phyloP scores from a whole-genome alignment of 495 filamentous ascomycete genomes.

The Aspergillus sclerotioniger region DNA sequence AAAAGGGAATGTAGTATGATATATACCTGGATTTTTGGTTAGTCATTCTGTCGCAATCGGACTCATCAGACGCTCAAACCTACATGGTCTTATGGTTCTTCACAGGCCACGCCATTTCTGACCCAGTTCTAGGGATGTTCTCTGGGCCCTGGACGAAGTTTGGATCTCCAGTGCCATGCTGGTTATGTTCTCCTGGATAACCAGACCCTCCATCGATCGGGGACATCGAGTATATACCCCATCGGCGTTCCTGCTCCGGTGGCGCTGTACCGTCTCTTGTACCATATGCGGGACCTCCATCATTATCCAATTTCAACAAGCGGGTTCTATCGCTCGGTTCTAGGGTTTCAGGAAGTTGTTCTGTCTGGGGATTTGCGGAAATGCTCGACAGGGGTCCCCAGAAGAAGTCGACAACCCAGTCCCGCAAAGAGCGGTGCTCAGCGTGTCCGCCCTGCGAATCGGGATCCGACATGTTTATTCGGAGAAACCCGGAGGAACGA shows the following conservation, averaged over 20 bases:
- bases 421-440: constrained; percentile 33
- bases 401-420: constrained; percentile 39
- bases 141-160: constrained; percentile 30
- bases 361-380: constrained; percentile 7
- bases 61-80: constrained; percentile 8
- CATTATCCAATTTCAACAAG: constrained; percentile 40
- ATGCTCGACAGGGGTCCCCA: constrained; percentile 18
- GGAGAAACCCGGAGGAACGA: not conserved
- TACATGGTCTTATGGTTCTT: constrained; percentile 38
- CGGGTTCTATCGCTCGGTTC: constrained; percentile 34
- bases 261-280: constrained; percentile 49
- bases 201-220: not conserved
- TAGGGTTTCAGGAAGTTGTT: not conserved
- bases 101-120: constrained; percentile 28
- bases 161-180: constrained; percentile 17
- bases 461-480: constrained; percentile 32
- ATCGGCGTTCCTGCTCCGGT: not conserved
- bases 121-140: constrained; percentile 33
- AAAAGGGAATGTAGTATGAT: constrained; percentile 87
- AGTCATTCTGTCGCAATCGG: not conserved
- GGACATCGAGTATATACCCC: not conserved
- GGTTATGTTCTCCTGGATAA: not conserved
- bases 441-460: constrained; percentile 22
- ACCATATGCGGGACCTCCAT: constrained; percentile 35
- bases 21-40: constrained; percentile 61